These are phyloP conservation scores for Fusarium sp. DNA, from an alignment of 2,329 filamentous ascomycete genomes.

Conservation along the genomic window DNA sequence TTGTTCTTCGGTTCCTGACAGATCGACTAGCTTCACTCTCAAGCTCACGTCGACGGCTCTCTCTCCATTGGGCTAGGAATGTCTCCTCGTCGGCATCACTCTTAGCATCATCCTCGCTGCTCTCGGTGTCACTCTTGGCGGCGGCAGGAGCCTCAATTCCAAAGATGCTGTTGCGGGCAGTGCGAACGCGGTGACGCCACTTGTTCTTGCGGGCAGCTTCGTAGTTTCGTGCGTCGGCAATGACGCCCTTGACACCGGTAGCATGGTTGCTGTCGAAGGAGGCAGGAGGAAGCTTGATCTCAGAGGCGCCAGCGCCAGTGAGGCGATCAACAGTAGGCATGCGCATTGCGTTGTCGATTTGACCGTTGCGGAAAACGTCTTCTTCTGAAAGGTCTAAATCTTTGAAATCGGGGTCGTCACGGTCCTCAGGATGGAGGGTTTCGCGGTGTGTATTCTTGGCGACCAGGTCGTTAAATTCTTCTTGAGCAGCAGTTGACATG, in stretches of 20 bases:
- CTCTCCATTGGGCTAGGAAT: slow-evolving; percentile 88
- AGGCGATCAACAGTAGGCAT: slow-evolving; percentile 63
- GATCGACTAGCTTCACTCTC: slow-evolving; percentile 67
- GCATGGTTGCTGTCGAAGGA: slow-evolving; percentile 75
- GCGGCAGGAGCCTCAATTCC: slow-evolving; percentile 53
- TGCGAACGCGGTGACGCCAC: slow-evolving; percentile 64
- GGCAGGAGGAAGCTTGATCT: slow-evolving; percentile 69
- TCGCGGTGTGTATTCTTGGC: slow-evolving; percentile 63
- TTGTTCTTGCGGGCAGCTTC: slow-evolving; percentile 71
- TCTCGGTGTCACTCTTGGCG: slow-evolving; percentile 58
- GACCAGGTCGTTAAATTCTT: slow-evolving; percentile 74
- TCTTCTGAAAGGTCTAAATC: slow-evolving; percentile 67
- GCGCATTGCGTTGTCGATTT: slow-evolving; percentile 73
- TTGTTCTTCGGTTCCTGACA: slow-evolving; percentile 74
- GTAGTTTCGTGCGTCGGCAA: slow-evolving; percentile 83
- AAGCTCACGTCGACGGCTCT: slow-evolving; percentile 81
- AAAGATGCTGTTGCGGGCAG: slow-evolving; percentile 66
- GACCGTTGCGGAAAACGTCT: slow-evolving; percentile 62
- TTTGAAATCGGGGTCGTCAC: slow-evolving; percentile 60
- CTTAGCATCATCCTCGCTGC: slow-evolving; percentile 57
- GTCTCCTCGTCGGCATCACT: slow-evolving; percentile 76
- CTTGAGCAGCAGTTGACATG: slow-evolving; percentile 71
- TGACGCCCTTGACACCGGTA: slow-evolving; percentile 88
- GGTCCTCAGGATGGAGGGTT: slow-evolving; percentile 68
- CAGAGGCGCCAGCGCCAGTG: slow-evolving; percentile 55